Conservation (phyloP, 2,329 filamentous ascomycete genomes). For the Epichloe uncinata region DNA sequence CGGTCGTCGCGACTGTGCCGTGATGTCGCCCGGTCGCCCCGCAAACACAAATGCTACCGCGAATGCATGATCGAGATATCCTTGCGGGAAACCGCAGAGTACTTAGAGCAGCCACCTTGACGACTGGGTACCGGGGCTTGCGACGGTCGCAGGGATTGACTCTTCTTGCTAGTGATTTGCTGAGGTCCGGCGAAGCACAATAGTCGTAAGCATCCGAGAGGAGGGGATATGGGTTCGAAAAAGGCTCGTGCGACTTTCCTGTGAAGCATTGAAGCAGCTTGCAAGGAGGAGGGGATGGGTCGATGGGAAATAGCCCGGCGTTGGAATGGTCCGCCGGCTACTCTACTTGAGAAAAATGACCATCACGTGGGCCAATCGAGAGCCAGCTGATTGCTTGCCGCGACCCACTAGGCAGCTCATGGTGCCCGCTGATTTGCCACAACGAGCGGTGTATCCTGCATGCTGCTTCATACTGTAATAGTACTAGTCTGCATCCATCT, state of each 20-base stretch:
- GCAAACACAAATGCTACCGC: constrained; percentile 24
- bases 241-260: no score
- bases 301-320: background rate
- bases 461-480: background rate
- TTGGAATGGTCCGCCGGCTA: background rate
- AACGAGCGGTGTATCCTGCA: background rate
- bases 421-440: no score
- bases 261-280: no score
- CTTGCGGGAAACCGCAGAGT: constrained; percentile 30
- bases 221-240: no score
- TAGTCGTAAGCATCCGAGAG: background rate
- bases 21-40: constrained; percentile 24
- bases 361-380: constrained; percentile 3
- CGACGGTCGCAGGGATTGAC: background rate
- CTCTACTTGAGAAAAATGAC: background rate
- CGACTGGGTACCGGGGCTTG: constrained; percentile 7
- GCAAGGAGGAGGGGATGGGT: no score
- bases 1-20: constrained; percentile 15
- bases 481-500: no score
- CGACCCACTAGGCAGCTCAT: no score
- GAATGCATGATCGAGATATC: constrained; percentile 29
- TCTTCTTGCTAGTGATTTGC: background rate
- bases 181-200: background rate
- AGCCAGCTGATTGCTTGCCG: background rate
- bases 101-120: constrained; percentile 23